A percentile compares a stretch with the other conserved stretches of the same genome.
Conservation (phyloP, 2,329 filamentous ascomycete genomes). For the Phoma sp. region DNA sequence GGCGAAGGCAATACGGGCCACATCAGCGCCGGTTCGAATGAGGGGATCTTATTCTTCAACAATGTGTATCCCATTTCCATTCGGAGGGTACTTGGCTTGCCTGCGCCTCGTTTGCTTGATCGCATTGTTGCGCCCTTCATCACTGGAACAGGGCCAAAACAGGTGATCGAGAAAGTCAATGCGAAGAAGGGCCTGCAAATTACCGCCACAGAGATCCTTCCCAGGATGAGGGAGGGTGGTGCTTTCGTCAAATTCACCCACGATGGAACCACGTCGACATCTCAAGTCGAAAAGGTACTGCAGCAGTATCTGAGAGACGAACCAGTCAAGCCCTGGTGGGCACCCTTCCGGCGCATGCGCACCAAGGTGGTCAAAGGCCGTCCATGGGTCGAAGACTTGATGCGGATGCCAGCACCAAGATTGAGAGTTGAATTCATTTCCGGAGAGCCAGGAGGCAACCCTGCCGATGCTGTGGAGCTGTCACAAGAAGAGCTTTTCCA, state of each 20-base stretch:
- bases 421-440: constrained; percentile 86
- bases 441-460: constrained; percentile 71
- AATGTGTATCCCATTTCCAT: constrained; percentile 87
- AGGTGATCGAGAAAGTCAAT: constrained; percentile 64
- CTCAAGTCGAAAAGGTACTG: constrained; percentile 67
- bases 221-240: constrained; percentile 87
- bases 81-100: constrained; percentile 64
- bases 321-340: constrained; percentile 88
- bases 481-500: constrained; percentile 87
- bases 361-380: constrained; percentile 78
- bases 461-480: constrained; percentile 73
- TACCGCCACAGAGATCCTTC: constrained; percentile 80
- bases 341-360: constrained; percentile 75
- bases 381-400: constrained; percentile 94
- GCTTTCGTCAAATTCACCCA: constrained; percentile 87
- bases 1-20: constrained; percentile 77
- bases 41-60: constrained; percentile 88
- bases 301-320: constrained; percentile 68
- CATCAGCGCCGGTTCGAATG: constrained; percentile 75
- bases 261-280: constrained; percentile 53
- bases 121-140: constrained; percentile 58
- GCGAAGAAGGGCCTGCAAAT: constrained; percentile 64
- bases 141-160: constrained; percentile 62
- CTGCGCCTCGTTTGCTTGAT: constrained; percentile 59
- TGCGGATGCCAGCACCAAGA: constrained; percentile 76